Evolutionary conservation across 2,329 filamentous ascomycete genomes (phyloP).

Genomic region (Venturia aucupariae): DNA sequence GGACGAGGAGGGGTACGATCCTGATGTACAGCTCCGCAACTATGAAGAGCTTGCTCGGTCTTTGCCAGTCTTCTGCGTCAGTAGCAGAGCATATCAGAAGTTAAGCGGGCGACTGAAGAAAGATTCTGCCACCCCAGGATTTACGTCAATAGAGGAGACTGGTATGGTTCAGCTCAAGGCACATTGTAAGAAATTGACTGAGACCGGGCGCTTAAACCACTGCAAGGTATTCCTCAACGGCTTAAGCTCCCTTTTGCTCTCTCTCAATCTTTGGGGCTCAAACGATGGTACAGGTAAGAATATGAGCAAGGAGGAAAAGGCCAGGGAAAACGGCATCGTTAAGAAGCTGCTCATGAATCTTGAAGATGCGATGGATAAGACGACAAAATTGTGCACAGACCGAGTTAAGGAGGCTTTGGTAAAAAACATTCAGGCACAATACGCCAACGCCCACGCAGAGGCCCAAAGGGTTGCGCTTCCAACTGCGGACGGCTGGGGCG

Average conservation of each 20-base stretch:
- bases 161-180: conserved; percentile 49
- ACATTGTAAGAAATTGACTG: conserved; percentile 51
- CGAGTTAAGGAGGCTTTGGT: conserved; percentile 33
- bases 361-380: conserved; percentile 16
- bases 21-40: conserved; percentile 45
- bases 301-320: conserved; percentile 32
- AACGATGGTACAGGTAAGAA: conserved; percentile 34
- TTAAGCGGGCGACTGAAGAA: conserved; percentile 45
- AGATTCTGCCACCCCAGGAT: conserved; percentile 45
- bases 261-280: conserved; percentile 42
- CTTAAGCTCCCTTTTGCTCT: conserved; percentile 40
- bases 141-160: conserved; percentile 44
- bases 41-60: conserved; percentile 47
- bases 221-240: conserved; percentile 44
- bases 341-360: conserved; percentile 31
- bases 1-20: conserved; percentile 46
- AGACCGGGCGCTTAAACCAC: conserved; percentile 35
- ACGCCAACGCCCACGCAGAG: conserved; percentile 29
- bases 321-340: conserved; percentile 30
- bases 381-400: background rate
- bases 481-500: conserved; percentile 29
- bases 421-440: conserved; percentile 40
- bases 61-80: conserved; percentile 57
- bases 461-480: conserved; percentile 30
- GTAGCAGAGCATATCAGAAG: conserved; percentile 53